phyloP scores from a whole-genome alignment of 2,329 filamentous ascomycete species.

The Thermothelomyces thermophilus region DNA sequence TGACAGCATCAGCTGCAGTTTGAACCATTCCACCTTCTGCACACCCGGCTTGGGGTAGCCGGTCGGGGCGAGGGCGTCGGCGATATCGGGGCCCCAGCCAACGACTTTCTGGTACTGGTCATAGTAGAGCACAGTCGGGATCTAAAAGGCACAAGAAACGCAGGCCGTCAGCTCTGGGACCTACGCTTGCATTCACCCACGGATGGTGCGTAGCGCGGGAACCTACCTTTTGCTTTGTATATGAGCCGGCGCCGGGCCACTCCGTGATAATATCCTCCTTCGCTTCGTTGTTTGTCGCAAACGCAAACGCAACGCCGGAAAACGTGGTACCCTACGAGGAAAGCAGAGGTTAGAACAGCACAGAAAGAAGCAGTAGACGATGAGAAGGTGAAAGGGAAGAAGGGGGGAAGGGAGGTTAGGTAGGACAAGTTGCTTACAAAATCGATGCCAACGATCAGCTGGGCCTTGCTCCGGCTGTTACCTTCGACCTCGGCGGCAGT shows the following conservation, averaged over 20 bases:
- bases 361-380: background rate
- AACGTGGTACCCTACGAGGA: conserved; percentile 79
- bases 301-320: conserved; percentile 93
- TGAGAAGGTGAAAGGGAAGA: background rate
- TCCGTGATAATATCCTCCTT: conserved; percentile 99
- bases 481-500: conserved; percentile 72
- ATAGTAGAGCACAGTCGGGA: conserved; percentile 98
- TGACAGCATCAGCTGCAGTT: conserved; percentile 96
- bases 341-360: conserved; percentile 20
- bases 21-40: conserved; percentile 99
- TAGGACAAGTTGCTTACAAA: conserved; percentile 67
- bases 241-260: conserved; percentile 95
- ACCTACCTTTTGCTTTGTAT: conserved; percentile 95
- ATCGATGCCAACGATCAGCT: conserved; percentile 97
- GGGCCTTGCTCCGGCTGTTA: conserved; percentile 83
- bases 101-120: conserved; percentile 99
- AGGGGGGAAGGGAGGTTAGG: too few species aligned
- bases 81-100: conserved; percentile 98
- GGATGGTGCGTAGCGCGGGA: background rate
- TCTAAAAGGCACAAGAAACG: conserved; percentile 45
- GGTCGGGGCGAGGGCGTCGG: conserved; percentile 90
- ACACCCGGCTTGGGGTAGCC: conserved; percentile 97
- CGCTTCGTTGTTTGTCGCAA: conserved; percentile 93
- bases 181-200: background rate
- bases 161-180: conserved; percentile 1